Evolutionary conservation across 306 rosid genomes (phyloP).

Genomic region (Cucumis melo): DNA sequence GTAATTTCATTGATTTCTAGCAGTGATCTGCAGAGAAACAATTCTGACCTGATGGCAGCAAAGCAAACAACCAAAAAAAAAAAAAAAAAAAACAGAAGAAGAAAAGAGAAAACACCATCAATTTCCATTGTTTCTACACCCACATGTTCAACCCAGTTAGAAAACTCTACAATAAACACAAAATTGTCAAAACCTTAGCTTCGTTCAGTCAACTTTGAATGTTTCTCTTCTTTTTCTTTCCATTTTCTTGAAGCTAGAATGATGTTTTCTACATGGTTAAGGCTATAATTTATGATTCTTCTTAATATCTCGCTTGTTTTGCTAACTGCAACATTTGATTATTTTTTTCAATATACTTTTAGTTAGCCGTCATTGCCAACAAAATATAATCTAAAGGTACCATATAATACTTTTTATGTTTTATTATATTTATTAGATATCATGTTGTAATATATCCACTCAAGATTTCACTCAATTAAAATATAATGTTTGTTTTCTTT

Average conservation of each 20-base stretch:
- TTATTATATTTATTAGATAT: too few relatives aligned
- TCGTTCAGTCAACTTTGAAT: background rate
- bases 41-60: background rate
- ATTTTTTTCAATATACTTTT: too few relatives aligned
- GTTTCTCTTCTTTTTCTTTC: background rate
- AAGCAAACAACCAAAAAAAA: background rate
- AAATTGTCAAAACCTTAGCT: background rate
- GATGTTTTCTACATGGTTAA: background rate
- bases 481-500: too few relatives aligned
- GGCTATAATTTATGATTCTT: background rate
- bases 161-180: constrained; percentile 5
- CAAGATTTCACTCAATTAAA: too few relatives aligned
- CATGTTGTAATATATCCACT: too few relatives aligned
- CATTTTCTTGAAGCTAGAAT: background rate
- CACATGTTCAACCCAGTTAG: background rate
- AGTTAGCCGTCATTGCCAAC: too few relatives aligned
- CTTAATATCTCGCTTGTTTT: background rate
- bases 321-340: background rate
- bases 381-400: too few relatives aligned
- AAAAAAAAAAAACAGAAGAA: too few relatives aligned
- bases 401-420: too few relatives aligned
- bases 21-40: background rate
- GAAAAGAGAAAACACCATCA: background rate
- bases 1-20: background rate
- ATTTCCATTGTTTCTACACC: background rate